Base-by-base conservation (phyloP, 805 yeast genomes). In the baker's yeast (Saccharomyces cerevisiae) region DNA sequence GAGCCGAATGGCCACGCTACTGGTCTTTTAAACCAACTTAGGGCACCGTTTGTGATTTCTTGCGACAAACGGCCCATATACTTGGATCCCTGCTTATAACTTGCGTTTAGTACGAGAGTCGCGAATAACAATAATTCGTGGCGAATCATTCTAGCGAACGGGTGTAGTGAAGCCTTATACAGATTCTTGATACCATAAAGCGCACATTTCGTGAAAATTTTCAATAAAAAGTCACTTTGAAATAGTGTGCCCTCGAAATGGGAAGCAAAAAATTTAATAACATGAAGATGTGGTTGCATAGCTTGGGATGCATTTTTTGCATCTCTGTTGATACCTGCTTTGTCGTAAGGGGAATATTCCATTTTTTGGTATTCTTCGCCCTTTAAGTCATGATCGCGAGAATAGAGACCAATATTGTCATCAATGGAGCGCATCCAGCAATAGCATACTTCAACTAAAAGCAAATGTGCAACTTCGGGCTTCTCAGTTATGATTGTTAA, bases 281-380 rank as follows among this genome's bases (percentile, higher is more conserved):
- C 76, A 54, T 79, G 77, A 46, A 80, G 69, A 66, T 94, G 97
- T 0, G 95, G 87, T 52, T 83, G 82, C 54, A 81, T 70, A 4
- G 75, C 67, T 51, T 76, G 72, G 4, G 78, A 75, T 0, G 84
- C 82, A 2, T 67, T 59, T 1, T 70, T 68, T 0, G 89, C 82
- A 32, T 73, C 70, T 56, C 78, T 80, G 52, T 79, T 79, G 6
- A 84, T 76, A 6, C 74, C 76, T 48, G 75, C 74, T 59, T 82
- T 84, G 70, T 86, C 84, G 48, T 95, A 83, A 10, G 99, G 97
- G 1, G 90, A 73, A 62, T 94, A 94, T 58, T 88, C 94, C 99
- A 94, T 94, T 51, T 76, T 77, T 58, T 80, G 72, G 67, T 76
- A 84, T 53, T 84, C 87, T 26, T 92, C 84, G 53, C 76, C 73